phyloP scores from a whole-genome alignment of 306 rosid species.

The Bauhinia variegata region DNA sequence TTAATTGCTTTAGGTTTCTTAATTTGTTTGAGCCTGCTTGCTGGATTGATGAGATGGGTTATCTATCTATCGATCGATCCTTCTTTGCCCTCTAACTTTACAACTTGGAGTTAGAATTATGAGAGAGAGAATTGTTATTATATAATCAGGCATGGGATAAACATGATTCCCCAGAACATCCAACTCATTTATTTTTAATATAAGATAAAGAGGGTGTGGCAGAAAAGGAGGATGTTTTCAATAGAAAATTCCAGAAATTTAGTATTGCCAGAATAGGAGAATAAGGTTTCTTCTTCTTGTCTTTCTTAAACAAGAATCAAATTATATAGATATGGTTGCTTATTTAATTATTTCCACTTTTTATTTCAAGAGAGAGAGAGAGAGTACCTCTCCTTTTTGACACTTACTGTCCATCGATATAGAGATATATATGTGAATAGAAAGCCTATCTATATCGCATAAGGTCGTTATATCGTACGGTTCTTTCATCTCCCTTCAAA shows the following conservation, averaged over 20 bases:
- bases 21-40: not conserved
- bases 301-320: constrained; percentile 65
- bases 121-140: constrained; percentile 47
- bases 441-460: too few species aligned
- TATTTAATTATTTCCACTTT: constrained; percentile 36
- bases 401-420: constrained; percentile 8
- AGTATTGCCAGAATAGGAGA: constrained; percentile 59
- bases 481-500: too few species aligned
- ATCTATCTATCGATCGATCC: too few species aligned
- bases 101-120: constrained; percentile 37
- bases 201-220: constrained; percentile 36
- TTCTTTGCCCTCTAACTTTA: constrained; percentile 28
- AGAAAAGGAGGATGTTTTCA: constrained; percentile 34
- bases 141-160: constrained; percentile 43
- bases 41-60: too few species aligned
- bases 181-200: constrained; percentile 34
- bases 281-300: constrained; percentile 76
- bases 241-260: constrained; percentile 51
- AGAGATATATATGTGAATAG: not conserved
- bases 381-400: constrained; percentile 16
- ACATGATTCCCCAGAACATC: constrained; percentile 53
- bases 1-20: constrained; percentile 27
- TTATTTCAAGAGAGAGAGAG: too few species aligned
- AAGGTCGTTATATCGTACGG: too few species aligned
- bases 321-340: constrained; percentile 29